Percentiles rank a stretch among this genome's conserved stretches.
phyloP scores from a whole-genome alignment of 2,329 filamentous ascomycete genomes.

The Stemphylium lycopersici region DNA sequence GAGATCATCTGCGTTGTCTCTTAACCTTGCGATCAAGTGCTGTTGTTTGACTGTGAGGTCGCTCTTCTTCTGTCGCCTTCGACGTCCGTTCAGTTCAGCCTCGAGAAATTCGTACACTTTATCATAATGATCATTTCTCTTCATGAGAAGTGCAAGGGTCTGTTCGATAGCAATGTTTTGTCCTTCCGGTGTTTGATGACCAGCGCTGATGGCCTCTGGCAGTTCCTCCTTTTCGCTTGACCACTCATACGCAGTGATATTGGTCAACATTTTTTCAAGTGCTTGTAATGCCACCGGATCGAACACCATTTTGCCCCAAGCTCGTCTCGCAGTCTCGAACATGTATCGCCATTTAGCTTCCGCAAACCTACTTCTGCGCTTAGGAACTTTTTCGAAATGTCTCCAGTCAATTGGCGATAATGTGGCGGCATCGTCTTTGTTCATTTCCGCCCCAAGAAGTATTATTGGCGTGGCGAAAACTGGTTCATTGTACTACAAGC shows the following conservation, averaged over 20 bases:
- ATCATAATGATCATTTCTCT: background rate
- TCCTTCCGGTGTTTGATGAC: background rate
- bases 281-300: slow-evolving; percentile 1
- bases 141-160: slow-evolving; percentile 2
- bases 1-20: background rate
- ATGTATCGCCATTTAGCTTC: slow-evolving; percentile 24
- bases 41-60: slow-evolving; percentile 1
- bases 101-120: slow-evolving; percentile 1
- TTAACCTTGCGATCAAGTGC: background rate
- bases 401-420: background rate
- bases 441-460: background rate
- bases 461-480: slow-evolving; percentile 18
- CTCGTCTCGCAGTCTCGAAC: slow-evolving; percentile 23
- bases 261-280: background rate
- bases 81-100: background rate
- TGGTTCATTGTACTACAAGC: slow-evolving; percentile 21
- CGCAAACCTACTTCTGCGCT: background rate
- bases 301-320: slow-evolving; percentile 25
- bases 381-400: background rate
- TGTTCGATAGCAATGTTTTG: slow-evolving; percentile 4
- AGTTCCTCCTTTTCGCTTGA: background rate
- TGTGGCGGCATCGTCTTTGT: background rate
- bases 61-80: background rate
- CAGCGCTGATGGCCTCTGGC: background rate
- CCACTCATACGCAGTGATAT: background rate